A percentile compares a stretch with the other conserved stretches of the same genome.
These are phyloP conservation scores for Trichoderma breve DNA, from an alignment of 2,329 filamentous ascomycete genomes.

Conservation along the genomic window DNA sequence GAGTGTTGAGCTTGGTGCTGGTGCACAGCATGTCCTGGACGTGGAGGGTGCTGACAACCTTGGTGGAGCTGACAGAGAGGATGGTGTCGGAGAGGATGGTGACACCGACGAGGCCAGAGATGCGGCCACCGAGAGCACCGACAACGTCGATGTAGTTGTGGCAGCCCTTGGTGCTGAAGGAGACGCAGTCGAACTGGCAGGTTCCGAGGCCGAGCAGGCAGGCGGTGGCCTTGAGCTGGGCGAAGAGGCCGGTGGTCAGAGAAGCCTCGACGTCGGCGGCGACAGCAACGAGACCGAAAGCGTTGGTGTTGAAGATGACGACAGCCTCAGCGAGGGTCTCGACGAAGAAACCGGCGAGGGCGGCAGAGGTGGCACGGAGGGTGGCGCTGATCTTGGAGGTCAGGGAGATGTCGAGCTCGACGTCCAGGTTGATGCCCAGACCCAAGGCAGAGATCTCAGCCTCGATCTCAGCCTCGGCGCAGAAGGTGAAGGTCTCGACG, in stretches of 20 bases:
- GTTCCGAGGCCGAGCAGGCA: constrained; percentile 34
- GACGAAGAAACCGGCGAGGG: constrained; percentile 36
- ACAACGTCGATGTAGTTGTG: constrained; percentile 38
- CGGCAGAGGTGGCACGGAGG: constrained; percentile 35
- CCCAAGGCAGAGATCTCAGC: constrained; percentile 27
- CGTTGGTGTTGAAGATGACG: constrained; percentile 39
- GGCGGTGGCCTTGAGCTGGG: constrained; percentile 26
- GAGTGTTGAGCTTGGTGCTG: constrained; percentile 33
- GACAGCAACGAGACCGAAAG: constrained; percentile 32
- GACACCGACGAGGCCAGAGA: constrained; percentile 33
- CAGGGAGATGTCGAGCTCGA: constrained; percentile 23
- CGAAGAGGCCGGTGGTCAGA: constrained; percentile 28
- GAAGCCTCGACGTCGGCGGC: constrained; percentile 29
- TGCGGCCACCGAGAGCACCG: constrained; percentile 24
- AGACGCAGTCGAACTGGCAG: constrained; percentile 40
- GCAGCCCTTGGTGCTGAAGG: constrained; percentile 39
- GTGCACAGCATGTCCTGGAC: constrained; percentile 34
- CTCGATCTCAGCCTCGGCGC: constrained; percentile 33
- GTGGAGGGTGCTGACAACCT: constrained; percentile 29
- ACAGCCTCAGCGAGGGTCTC: constrained; percentile 33
- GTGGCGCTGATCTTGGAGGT: constrained; percentile 29
- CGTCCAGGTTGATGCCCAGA: constrained; percentile 28
- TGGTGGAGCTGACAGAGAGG: constrained; percentile 28
- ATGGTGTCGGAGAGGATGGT: constrained; percentile 35
- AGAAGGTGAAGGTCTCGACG: constrained; percentile 35